Percentiles rank a stretch among this genome's conserved stretches.
Evolutionary conservation across 2,329 filamentous ascomycete species (phyloP).

Genomic region (Fusarium scirpi): DNA sequence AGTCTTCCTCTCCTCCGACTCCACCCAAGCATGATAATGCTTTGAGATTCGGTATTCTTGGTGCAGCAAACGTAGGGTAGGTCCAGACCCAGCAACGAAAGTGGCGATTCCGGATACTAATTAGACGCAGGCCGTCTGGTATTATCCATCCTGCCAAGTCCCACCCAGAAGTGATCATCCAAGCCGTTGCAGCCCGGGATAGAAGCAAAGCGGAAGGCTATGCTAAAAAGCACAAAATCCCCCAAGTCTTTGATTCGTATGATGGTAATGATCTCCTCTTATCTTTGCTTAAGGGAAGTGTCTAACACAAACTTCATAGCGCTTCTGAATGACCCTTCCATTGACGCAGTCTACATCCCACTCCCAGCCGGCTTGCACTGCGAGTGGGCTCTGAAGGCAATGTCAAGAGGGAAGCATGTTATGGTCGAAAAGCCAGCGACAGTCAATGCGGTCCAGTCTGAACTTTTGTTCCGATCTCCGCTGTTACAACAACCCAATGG

Average conservation of each 20-base stretch:
- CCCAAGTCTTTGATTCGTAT: neutral
- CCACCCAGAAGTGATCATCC: neutral
- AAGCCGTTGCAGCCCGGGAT: neutral
- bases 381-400: neutral
- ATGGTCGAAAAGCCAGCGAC: neutral
- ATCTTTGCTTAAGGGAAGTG: too few species aligned
- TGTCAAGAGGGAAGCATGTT: neutral
- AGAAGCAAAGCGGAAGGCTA: neutral
- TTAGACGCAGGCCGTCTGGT: neutral
- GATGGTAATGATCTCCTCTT: too few species aligned
- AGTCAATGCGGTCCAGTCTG: neutral
- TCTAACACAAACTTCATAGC: neutral
- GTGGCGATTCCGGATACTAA: neutral
- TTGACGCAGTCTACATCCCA: constrained; percentile 2
- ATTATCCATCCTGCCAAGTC: neutral
- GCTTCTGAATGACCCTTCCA: neutral
- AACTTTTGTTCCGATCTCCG: neutral
- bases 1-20: neutral
- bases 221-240: constrained; percentile 2
- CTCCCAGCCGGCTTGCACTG: neutral
- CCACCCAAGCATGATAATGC: neutral
- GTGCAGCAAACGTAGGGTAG: constrained; percentile 1
- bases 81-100: too few species aligned
- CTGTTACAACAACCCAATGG: neutral
- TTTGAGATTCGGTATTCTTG: constrained; percentile 5